Evolutionary conservation across 208 protist species (phyloP).

Genomic region (Trichomonas gallinae): DNA sequence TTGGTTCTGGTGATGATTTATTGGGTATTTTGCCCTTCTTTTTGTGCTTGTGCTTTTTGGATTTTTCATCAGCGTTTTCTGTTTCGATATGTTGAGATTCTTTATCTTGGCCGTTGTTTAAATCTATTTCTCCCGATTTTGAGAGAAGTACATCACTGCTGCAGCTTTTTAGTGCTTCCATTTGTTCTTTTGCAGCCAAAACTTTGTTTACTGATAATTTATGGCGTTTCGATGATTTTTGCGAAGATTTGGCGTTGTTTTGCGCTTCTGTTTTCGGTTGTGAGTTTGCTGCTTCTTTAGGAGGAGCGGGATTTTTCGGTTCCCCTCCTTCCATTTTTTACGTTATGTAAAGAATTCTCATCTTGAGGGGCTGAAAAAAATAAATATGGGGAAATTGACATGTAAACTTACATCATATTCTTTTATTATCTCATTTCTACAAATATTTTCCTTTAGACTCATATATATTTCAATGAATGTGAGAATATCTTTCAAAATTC

Average conservation of each 20-base stretch:
- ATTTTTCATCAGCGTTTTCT: neutral
- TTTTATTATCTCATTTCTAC: too few relatives aligned
- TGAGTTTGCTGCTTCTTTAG: neutral
- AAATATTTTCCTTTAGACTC: too few relatives aligned
- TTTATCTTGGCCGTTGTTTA: neutral
- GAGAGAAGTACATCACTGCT: neutral
- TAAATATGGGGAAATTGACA: too few relatives aligned
- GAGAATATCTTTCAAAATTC: too few relatives aligned
- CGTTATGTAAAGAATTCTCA: neutral
- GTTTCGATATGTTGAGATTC: neutral
- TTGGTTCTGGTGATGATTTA: neutral
- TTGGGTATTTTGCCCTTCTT: neutral
- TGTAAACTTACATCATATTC: too few relatives aligned
- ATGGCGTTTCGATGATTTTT: neutral
- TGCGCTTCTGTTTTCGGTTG: neutral
- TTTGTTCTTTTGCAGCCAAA: neutral
- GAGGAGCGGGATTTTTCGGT: neutral
- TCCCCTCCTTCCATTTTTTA: neutral
- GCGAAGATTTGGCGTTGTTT: neutral
- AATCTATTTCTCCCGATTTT: neutral
- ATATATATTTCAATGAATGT: too few relatives aligned
- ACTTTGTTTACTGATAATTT: neutral
- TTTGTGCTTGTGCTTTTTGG: neutral
- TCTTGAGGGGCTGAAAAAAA: neutral
- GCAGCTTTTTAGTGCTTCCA: neutral